phyloP scores from a whole-genome alignment of 345 rosid species.

The Eucalyptus virginea region DNA sequence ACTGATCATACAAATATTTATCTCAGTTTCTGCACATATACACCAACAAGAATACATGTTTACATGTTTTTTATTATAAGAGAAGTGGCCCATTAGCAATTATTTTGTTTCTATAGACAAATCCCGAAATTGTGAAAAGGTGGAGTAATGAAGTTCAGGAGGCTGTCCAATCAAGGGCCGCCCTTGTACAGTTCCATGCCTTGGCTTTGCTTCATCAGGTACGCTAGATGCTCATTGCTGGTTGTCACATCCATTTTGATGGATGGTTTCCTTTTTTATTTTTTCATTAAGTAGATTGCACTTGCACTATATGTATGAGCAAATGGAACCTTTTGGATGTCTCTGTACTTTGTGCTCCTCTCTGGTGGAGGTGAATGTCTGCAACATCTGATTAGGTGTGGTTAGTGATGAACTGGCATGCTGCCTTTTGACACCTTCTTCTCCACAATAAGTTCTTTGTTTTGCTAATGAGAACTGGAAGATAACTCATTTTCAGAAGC shows the following conservation, averaged over 20 bases:
- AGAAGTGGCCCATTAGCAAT: neutral
- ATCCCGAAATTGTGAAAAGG: slow-evolving; percentile 90
- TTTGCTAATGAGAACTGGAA: neutral
- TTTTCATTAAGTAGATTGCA: neutral
- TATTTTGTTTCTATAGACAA: slow-evolving; percentile 32
- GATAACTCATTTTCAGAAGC: neutral
- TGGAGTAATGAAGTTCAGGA: slow-evolving; percentile 99
- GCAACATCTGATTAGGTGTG: neutral
- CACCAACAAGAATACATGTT: neutral
- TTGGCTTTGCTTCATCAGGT: slow-evolving; percentile 91
- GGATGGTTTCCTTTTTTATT: neutral
- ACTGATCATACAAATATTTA: neutral
- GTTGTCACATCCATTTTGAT: neutral
- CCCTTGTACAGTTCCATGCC: slow-evolving; percentile 98
- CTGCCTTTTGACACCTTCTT: neutral
- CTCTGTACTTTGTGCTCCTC: neutral
- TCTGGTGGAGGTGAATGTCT: neutral
- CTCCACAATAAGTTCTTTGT: neutral
- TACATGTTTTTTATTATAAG: neutral
- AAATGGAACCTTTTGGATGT: neutral
- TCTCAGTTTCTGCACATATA: neutral
- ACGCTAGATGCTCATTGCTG: neutral
- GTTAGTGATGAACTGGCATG: neutral
- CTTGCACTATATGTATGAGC: neutral
- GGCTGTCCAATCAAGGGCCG: slow-evolving; percentile 95